These are phyloP conservation scores for Scheffersomyces ergatensis DNA, from an alignment of 805 yeast species.

Conservation along the genomic window DNA sequence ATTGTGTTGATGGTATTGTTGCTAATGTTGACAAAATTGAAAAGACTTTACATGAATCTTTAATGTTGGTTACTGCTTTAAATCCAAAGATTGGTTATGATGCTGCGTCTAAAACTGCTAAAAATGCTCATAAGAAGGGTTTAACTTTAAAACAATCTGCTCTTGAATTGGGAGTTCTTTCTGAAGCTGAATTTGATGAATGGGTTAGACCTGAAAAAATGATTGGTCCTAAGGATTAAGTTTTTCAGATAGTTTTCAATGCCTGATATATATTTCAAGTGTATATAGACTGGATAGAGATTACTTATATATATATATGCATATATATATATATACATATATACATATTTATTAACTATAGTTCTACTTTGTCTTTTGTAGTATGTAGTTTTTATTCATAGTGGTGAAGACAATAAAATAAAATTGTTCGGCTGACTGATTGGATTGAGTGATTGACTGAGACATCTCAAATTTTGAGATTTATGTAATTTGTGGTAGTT, in stretches of 20 bases:
- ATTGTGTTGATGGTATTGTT: constrained; percentile 91
- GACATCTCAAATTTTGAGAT: too few species aligned
- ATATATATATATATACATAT: too few species aligned
- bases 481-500: too few species aligned
- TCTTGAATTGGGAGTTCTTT: constrained; percentile 81
- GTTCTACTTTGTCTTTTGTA: too few species aligned
- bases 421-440: too few species aligned
- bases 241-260: not conserved
- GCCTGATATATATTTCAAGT: too few species aligned
- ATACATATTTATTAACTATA: too few species aligned
- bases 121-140: constrained; percentile 98
- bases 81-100: constrained; percentile 99
- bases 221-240: constrained; percentile 82
- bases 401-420: too few species aligned
- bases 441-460: too few species aligned
- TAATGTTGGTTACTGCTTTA: constrained; percentile 97
- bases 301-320: too few species aligned
- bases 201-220: constrained; percentile 98
- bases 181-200: constrained; percentile 84
- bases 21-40: constrained; percentile 88
- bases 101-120: constrained; percentile 95
- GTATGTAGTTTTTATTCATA: too few species aligned
- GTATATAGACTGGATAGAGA: too few species aligned
- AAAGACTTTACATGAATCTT: constrained; percentile 86
- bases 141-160: constrained; percentile 94